Evolutionary conservation across 345 rosid species (phyloP).

Genomic region (Arabis hirsuta): DNA sequence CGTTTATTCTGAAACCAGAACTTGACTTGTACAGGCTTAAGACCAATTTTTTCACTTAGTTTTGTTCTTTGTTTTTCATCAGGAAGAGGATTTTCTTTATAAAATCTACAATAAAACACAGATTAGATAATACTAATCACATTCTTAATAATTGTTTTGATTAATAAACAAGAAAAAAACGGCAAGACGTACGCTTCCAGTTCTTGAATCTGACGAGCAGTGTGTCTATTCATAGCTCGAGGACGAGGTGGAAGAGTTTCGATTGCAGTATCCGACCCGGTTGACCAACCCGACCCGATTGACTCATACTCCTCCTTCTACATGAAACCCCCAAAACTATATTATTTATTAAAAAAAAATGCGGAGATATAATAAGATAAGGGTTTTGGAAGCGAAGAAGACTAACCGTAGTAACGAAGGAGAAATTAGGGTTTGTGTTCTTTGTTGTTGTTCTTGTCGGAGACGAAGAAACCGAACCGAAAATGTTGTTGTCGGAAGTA

Average conservation of each 20-base stretch:
- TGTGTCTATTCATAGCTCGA: slow-evolving; percentile 54
- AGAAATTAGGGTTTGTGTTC: slow-evolving; percentile 61
- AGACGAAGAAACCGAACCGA: slow-evolving; percentile 49
- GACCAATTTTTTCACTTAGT: slow-evolving; percentile 77
- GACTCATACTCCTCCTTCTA: slow-evolving; percentile 62
- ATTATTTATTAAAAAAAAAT: neutral
- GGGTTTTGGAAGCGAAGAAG: neutral
- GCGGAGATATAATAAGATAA: neutral
- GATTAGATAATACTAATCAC: neutral
- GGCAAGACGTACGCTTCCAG: slow-evolving; percentile 74
- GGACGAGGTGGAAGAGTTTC: slow-evolving; percentile 38
- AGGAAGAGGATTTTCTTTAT: slow-evolving; percentile 76
- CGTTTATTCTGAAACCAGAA: slow-evolving; percentile 96
- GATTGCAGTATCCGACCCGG: slow-evolving; percentile 49
- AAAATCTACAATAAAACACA: slow-evolving; percentile 56
- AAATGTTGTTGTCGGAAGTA: slow-evolving; percentile 50
- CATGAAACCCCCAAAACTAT: neutral
- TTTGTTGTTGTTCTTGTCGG: slow-evolving; percentile 43
- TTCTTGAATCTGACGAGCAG: slow-evolving; percentile 82
- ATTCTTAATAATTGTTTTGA: too few species aligned
- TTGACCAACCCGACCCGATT: slow-evolving; percentile 66
- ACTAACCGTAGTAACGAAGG: slow-evolving; percentile 66
- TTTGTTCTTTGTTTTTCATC: slow-evolving; percentile 65
- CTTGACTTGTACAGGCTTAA: slow-evolving; percentile 86
- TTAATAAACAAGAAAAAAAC: neutral